These are phyloP conservation scores for Botrytis pseudocinerea DNA, from an alignment of 2,329 filamentous ascomycete genomes.

Conservation along the genomic window DNA sequence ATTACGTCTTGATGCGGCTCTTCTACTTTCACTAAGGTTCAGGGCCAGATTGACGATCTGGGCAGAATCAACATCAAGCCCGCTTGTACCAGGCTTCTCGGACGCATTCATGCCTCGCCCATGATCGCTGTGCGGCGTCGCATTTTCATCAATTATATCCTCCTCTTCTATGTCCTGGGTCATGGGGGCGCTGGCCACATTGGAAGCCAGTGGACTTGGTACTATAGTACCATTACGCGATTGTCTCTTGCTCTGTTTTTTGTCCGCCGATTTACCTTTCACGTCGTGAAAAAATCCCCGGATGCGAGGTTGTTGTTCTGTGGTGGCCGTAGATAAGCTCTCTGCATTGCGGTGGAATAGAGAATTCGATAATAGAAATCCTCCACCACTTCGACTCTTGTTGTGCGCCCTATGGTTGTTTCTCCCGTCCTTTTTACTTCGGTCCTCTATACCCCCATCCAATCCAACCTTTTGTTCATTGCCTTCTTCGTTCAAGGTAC, in stretches of 20 bases:
- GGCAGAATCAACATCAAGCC: constrained; percentile 71
- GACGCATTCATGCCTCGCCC: constrained; percentile 11
- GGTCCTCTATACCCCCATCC: constrained; percentile 19
- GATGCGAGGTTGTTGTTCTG: constrained; percentile 26
- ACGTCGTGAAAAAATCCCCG: constrained; percentile 31
- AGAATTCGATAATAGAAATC: constrained; percentile 38
- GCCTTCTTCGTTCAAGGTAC: constrained; percentile 19
- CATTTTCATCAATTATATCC: constrained; percentile 9
- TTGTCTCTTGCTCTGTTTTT: constrained; percentile 32
- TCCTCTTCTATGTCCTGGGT: constrained; percentile 13
- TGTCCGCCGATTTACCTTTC: constrained; percentile 37
- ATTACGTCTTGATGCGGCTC: constrained; percentile 60
- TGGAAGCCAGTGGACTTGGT: constrained; percentile 35
- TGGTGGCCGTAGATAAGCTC: background rate
- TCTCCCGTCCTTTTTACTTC: constrained; percentile 29
- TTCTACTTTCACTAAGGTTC: constrained; percentile 79
- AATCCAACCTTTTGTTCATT: constrained; percentile 19
- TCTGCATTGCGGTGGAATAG: constrained; percentile 15
- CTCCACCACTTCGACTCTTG: constrained; percentile 36
- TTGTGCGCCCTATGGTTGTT: constrained; percentile 35
- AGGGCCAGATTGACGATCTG: constrained; percentile 93
- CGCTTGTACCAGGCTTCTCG: constrained; percentile 27
- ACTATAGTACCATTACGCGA: constrained; percentile 35
- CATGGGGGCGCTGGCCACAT: constrained; percentile 28
- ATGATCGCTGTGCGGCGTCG: constrained; percentile 16